A percentile compares a stretch with the other conserved stretches of the same genome.
Conservation (phyloP, 2,329 filamentous ascomycete genomes). For the Coleophoma crateriformis region DNA sequence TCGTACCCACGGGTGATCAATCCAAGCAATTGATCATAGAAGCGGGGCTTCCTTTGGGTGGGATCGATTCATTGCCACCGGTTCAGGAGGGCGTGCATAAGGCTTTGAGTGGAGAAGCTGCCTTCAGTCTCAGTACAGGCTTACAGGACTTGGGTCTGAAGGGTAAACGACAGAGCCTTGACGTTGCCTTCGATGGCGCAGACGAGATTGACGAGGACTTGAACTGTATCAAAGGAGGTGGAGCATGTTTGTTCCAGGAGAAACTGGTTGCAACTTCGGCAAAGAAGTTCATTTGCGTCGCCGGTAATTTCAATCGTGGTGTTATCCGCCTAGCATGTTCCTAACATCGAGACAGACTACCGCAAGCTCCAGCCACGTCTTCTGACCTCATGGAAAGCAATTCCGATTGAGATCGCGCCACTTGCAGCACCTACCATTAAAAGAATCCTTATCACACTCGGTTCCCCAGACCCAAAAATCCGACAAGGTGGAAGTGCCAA, state of each 20-base stretch:
- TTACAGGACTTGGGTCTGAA: slow-evolving; percentile 26
- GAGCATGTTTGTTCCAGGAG: slow-evolving; percentile 96
- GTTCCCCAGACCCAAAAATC: slow-evolving; percentile 64
- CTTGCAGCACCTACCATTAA: slow-evolving; percentile 76
- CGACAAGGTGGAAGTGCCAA: slow-evolving; percentile 70
- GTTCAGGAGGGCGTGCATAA: slow-evolving; percentile 14
- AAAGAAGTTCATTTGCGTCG: slow-evolving; percentile 82
- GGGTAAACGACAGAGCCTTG: slow-evolving; percentile 49
- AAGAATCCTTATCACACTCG: slow-evolving; percentile 64
- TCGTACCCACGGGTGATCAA: slow-evolving; percentile 77
- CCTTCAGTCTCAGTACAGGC: slow-evolving; percentile 60
- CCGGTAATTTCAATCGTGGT: slow-evolving; percentile 47
- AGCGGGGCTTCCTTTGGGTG: slow-evolving; percentile 70
- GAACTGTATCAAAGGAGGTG: slow-evolving; percentile 97
- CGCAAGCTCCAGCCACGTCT: slow-evolving; percentile 80
- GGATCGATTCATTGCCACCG: slow-evolving; percentile 27
- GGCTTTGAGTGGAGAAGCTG: slow-evolving; percentile 41
- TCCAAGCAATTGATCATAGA: slow-evolving; percentile 79
- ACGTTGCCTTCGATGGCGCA: slow-evolving; percentile 92
- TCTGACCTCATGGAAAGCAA: slow-evolving; percentile 70
- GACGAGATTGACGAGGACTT: slow-evolving; percentile 94
- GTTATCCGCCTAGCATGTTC: slow-evolving; percentile 2
- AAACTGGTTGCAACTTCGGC: slow-evolving; percentile 86
- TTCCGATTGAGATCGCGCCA: slow-evolving; percentile 92
- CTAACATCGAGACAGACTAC: slow-evolving; percentile 57